phyloP scores from a whole-genome alignment of 371 early-diverging fungal species.

The Saksenaea oblongispora region DNA sequence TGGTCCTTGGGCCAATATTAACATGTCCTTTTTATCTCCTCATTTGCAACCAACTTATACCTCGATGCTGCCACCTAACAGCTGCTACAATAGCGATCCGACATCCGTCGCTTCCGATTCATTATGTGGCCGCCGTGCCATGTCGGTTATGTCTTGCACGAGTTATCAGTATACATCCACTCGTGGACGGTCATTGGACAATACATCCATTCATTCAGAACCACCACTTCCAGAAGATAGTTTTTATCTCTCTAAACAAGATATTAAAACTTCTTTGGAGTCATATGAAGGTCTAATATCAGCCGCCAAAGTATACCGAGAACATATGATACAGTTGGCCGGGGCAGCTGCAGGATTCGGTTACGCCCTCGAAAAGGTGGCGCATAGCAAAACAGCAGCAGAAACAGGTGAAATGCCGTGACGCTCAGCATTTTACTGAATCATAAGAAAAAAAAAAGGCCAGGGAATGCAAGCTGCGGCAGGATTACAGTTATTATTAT shows the following conservation, averaged over 20 bases:
- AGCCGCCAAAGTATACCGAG: conserved; percentile 48
- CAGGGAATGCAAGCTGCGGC: conserved; percentile 55
- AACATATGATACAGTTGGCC: conserved; percentile 48
- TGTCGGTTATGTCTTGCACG: conserved; percentile 26
- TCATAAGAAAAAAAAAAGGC: conserved; percentile 20
- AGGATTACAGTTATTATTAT: conserved; percentile 56
- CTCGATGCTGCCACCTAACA: not conserved
- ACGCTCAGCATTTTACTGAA: not conserved
- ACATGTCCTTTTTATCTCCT: not conserved
- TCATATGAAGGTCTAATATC: conserved; percentile 33
- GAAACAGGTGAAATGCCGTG: conserved; percentile 23
- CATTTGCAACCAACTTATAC: not conserved
- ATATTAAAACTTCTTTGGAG: conserved; percentile 27
- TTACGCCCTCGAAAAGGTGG: conserved; percentile 50
- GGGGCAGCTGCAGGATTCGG: conserved; percentile 54
- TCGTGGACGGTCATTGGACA: conserved; percentile 8
- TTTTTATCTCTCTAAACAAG: conserved; percentile 28
- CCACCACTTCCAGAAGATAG: conserved; percentile 15
- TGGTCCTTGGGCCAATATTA: not conserved
- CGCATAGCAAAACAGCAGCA: conserved; percentile 46
- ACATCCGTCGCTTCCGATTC: not conserved
- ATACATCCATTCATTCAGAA: conserved; percentile 22
- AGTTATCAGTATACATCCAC: conserved; percentile 21
- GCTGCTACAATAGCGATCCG: conserved; percentile 1
- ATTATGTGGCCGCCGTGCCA: conserved; percentile 13